Percentiles rank a stretch among this genome's conserved stretches.
phyloP scores from a whole-genome alignment of 2,329 filamentous ascomycete species.

The Metarhizium brunneum region DNA sequence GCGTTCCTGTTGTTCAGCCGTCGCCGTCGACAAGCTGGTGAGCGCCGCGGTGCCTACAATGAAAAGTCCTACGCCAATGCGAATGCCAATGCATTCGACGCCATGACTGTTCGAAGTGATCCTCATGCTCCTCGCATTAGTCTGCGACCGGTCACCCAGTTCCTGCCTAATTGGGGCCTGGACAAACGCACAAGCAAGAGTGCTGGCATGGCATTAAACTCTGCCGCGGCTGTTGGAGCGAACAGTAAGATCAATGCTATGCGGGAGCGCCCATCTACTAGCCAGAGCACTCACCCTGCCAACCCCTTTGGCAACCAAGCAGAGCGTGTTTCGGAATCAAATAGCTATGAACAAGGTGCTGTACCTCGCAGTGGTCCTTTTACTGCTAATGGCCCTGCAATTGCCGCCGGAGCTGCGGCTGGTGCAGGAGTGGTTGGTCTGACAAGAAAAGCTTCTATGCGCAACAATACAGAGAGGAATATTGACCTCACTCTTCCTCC shows the following conservation, averaged over 20 bases:
- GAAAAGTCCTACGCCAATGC: slow-evolving; percentile 48
- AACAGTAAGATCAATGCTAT: slow-evolving; percentile 23
- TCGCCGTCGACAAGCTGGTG: slow-evolving; percentile 56
- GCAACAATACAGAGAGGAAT: slow-evolving; percentile 39
- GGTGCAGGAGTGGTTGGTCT: slow-evolving; percentile 30
- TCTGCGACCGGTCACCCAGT: slow-evolving; percentile 75
- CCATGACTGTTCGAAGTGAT: slow-evolving; percentile 17
- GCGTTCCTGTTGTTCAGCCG: slow-evolving; percentile 62
- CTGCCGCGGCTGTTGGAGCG: slow-evolving; percentile 12
- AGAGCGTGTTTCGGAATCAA: slow-evolving; percentile 37
- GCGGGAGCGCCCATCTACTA: slow-evolving; percentile 39
- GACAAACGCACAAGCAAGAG: slow-evolving; percentile 43
- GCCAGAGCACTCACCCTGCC: slow-evolving; percentile 39
- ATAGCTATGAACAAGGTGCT: slow-evolving; percentile 22
- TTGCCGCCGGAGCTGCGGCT: slow-evolving; percentile 26
- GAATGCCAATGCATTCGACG: slow-evolving; percentile 15
- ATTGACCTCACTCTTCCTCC: slow-evolving; percentile 44
- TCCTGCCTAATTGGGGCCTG: slow-evolving; percentile 54
- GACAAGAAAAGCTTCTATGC: slow-evolving; percentile 46
- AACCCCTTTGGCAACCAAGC: slow-evolving; percentile 66
- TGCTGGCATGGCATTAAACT: slow-evolving; percentile 29
- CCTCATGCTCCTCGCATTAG: slow-evolving; percentile 68
- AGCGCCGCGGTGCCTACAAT: slow-evolving; percentile 43
- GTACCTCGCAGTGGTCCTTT: slow-evolving; percentile 19
- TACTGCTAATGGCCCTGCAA: slow-evolving; percentile 28